A percentile compares a stretch with the other conserved stretches of the same genome.
phyloP scores from a whole-genome alignment of 2,329 filamentous ascomycete genomes.

The Tolypocladium ophioglossoides region DNA sequence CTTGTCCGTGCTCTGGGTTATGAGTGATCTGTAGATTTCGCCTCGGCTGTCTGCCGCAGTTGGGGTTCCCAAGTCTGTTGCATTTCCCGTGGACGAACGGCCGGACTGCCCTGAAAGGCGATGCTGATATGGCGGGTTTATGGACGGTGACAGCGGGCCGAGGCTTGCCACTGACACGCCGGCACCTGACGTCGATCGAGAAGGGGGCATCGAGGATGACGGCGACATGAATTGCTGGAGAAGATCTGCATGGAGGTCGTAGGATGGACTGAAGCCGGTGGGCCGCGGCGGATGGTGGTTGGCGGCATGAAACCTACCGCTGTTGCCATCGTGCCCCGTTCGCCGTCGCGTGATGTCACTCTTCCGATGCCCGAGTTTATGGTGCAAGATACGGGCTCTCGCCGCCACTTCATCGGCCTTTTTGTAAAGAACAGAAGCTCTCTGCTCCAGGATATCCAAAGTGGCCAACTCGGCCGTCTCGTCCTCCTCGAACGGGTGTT shows the following conservation, averaged over 20 bases:
- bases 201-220: conserved; percentile 10
- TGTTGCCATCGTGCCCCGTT: conserved; percentile 18
- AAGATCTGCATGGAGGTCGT: conserved; percentile 43
- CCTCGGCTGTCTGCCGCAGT: conserved; percentile 14
- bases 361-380: conserved; percentile 43
- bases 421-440: conserved; percentile 66
- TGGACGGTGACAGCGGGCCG: conserved; percentile 15
- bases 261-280: conserved; percentile 20
- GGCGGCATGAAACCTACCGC: conserved; percentile 24
- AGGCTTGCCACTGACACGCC: conserved; percentile 12
- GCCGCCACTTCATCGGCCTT: conserved; percentile 62
- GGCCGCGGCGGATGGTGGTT: conserved; percentile 18
- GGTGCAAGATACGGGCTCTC: conserved; percentile 64
- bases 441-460: conserved; percentile 72
- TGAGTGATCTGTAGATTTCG: conserved; percentile 38
- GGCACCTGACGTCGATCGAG: conserved; percentile 16
- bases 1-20: conserved; percentile 66
- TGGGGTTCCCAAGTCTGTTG: conserved; percentile 14
- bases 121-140: conserved; percentile 11
- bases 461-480: conserved; percentile 78
- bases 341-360: conserved; percentile 19
- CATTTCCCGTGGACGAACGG: conserved; percentile 8
- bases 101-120: conserved; percentile 4
- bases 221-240: conserved; percentile 38
- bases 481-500: conserved; percentile 73